These are phyloP conservation scores for Acer campestre DNA, from an alignment of 345 rosid species.

Conservation along the genomic window DNA sequence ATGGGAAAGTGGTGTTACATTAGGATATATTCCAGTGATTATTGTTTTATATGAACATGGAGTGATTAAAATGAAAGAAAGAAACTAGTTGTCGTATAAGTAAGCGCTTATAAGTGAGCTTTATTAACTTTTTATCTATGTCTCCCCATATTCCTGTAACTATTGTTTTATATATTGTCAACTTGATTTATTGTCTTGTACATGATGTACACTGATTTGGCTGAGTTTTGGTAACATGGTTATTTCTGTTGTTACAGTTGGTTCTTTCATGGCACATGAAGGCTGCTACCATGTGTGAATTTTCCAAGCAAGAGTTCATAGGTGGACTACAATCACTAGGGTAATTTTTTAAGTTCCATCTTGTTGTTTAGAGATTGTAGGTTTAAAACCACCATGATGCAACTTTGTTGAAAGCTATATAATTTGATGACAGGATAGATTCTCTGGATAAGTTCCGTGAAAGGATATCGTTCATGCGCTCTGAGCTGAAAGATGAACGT, in stretches of 20 bases:
- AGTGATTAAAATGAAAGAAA: background rate
- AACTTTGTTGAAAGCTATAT: slow-evolving; percentile 25
- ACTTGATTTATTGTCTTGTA: background rate
- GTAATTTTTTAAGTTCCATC: slow-evolving; percentile 38
- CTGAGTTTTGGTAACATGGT: slow-evolving; percentile 3
- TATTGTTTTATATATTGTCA: background rate
- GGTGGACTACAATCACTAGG: slow-evolving; percentile 83
- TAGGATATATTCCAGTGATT: background rate
- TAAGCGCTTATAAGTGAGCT: background rate
- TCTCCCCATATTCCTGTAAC: background rate
- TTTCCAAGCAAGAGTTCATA: slow-evolving; percentile 85
- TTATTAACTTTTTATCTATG: background rate
- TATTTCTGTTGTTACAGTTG: slow-evolving; percentile 50
- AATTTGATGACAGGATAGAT: slow-evolving; percentile 79
- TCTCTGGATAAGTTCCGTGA: slow-evolving; percentile 80
- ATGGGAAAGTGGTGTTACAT: background rate
- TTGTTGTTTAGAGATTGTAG: background rate
- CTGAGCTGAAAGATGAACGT: slow-evolving; percentile 98
- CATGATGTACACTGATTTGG: background rate
- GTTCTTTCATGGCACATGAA: slow-evolving; percentile 99
- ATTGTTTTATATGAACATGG: background rate
- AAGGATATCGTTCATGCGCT: slow-evolving; percentile 76
- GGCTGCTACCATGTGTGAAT: slow-evolving; percentile 97
- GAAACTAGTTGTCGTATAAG: background rate
- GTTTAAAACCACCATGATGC: slow-evolving; percentile 11